Conservation (phyloP, 2,329 filamentous ascomycete species). For the Aspergillus luchuensis region DNA sequence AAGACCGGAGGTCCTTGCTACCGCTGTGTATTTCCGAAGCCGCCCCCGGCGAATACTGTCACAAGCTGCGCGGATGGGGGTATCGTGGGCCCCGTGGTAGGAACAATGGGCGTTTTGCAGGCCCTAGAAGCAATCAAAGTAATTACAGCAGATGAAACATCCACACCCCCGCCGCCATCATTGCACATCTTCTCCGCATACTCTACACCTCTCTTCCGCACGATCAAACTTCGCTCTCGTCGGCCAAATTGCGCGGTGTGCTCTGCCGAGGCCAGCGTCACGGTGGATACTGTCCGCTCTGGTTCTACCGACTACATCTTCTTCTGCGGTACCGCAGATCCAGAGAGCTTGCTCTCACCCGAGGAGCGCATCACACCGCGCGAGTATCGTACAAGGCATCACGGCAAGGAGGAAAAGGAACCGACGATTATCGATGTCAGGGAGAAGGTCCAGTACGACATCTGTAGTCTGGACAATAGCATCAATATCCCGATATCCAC, state of each 20-base stretch:
- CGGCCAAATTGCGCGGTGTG: constrained; percentile 76
- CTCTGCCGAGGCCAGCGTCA: constrained; percentile 64
- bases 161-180: constrained; percentile 32
- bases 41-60: constrained; percentile 80
- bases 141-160: constrained; percentile 52
- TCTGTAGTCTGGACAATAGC: constrained; percentile 74
- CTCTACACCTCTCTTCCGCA: constrained; percentile 62
- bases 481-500: constrained; percentile 59
- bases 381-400: constrained; percentile 54
- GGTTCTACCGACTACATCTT: constrained; percentile 78
- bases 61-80: constrained; percentile 90
- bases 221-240: constrained; percentile 70
- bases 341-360: constrained; percentile 59
- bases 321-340: constrained; percentile 71
- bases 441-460: constrained; percentile 79
- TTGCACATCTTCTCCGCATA: constrained; percentile 50
- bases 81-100: constrained; percentile 88
- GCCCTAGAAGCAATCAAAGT: constrained; percentile 86
- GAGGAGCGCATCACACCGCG: constrained; percentile 69
- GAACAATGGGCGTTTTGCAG: constrained; percentile 89
- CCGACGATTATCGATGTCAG: constrained; percentile 79
- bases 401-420: constrained; percentile 17
- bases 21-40: constrained; percentile 85
- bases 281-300: constrained; percentile 60
- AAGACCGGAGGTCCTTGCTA: constrained; percentile 78